Conservation (phyloP, 495 filamentous ascomycete species). For the Lentithecium fluviatile region DNA sequence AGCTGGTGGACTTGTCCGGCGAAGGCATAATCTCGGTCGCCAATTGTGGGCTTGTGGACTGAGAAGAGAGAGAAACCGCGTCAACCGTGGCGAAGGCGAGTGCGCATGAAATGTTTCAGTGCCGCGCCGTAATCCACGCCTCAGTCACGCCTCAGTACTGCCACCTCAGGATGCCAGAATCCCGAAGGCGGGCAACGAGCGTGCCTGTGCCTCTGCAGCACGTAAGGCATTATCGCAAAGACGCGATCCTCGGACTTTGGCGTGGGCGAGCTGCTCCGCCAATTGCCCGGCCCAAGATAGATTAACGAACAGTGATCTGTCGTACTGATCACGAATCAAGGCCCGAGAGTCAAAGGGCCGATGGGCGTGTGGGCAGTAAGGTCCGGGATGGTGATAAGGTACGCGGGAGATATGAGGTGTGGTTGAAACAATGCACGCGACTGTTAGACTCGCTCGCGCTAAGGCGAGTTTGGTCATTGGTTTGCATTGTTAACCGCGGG, state of each 20-base stretch:
- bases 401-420: background rate
- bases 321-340: slow-evolving; percentile 21
- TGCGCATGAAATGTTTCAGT: too few relatives aligned
- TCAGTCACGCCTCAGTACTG: too few relatives aligned
- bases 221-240: background rate
- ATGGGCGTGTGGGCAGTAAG: background rate
- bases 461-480: too few relatives aligned
- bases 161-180: background rate
- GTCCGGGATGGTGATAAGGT: background rate
- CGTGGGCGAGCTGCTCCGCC: background rate
- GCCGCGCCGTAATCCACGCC: too few relatives aligned
- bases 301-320: slow-evolving; percentile 13
- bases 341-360: background rate
- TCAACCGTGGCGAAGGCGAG: too few relatives aligned
- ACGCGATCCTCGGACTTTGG: slow-evolving; percentile 6
- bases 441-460: too few relatives aligned
- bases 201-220: slow-evolving; percentile 4
- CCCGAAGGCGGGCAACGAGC: background rate
- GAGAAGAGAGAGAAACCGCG: too few relatives aligned
- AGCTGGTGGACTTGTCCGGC: too few relatives aligned
- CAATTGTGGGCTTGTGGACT: too few relatives aligned
- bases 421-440: too few relatives aligned
- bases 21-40: too few relatives aligned
- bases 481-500: too few relatives aligned
- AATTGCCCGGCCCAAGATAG: slow-evolving; percentile 11